Evolutionary conservation across 2,329 filamentous ascomycete genomes (phyloP), one percentile per base, ranked within the genome.

Genomic region (Diaporthe amygdali): DNA sequence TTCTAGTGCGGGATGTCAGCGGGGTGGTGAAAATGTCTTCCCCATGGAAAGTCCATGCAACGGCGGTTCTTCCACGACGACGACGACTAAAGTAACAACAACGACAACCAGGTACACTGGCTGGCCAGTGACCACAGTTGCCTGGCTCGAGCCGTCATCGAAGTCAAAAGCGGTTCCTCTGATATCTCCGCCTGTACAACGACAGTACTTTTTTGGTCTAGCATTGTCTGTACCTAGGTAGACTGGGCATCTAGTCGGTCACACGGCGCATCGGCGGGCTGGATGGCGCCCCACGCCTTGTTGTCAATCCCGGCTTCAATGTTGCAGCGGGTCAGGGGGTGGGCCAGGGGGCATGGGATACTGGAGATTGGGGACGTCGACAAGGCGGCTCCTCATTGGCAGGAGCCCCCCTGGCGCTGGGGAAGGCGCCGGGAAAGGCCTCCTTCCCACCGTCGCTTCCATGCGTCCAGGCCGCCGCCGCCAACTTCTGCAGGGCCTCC

Each of bases 251-350:
- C 15, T 17, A 37, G 27, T 39, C 51, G 39, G 30, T 27, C 51
- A 56, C 66, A 55, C 34, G 66, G 66, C 51, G 51, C 66, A 37
- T 59, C 52, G 44, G 27, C 20, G 56, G 41, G 22, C 56, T 63
- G 55, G 30, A 30, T 41, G 37, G 55, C 25, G 56, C 56, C 56
- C 56, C 56, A 63, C 56, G 56, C 41, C 20, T 34, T 34, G n/a
- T 46, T 55, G 46, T 46, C 47, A 54, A 46, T 67, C 37, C 37
- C 51, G 49, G 46, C 39, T 12, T 56, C 41, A 68, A 41, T 68
- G 66, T 55, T 52, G 55, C 49, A 55, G 68, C 46, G 70, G 70
- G 66, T 64, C 66, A 69, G 66, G 70, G 70, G 69, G 69, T 61
- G 55, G 66, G 56, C 41, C 55, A 70, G 66, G 41, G 52, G 25